Evolutionary conservation across 2,329 filamentous ascomycete species (phyloP), one percentile per base, ranked within the genome.

Genomic region (Aspergillus fijiensis): DNA sequence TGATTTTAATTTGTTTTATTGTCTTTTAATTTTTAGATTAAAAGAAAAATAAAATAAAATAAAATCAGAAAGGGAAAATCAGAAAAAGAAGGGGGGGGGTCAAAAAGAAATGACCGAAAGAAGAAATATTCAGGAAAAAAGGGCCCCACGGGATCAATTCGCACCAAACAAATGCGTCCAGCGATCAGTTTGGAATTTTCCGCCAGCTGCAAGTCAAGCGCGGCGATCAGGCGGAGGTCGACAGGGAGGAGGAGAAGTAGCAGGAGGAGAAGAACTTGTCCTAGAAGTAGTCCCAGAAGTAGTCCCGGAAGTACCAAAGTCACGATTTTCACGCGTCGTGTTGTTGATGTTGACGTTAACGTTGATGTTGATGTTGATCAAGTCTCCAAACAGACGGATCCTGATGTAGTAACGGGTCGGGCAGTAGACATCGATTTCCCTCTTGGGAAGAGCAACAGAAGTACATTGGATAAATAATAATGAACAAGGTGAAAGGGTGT

Each of bases 201-300:
- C 51, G 53, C 48, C 47, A 60, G 50, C 59, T 63, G 62, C 61
- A 57, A 63, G 65, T 65, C 62, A 65, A 67, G 49, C 56, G 60
- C 57, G 60, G 55, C 60, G 64, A 66, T 67, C 65, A 67, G 65
- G 64, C 65, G 64, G 65, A 67, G 63, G 63, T 35, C 64, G 59
- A 64, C 58, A 42, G 54, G 57, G 60, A 63, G 62, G 54, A 57
- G 62, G 54, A 57, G 14, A 51, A 49, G 57, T 25, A 55, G 51
- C 48, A 55, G 39, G 31, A 31, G 25, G 19, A 25, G 49, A 59
- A 33, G 55, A 31, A 51, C 35, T 23, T 23, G 23, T 23, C 23
- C 23, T 23, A 23, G 49, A 42, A 16, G 47, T 11, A 27, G 14
- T 42, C 19, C 33, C 31, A 50, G 51, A 49, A 16, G 33, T 11